These are phyloP conservation scores for Pueraria montana DNA, from an alignment of 306 rosid genomes.

Conservation along the genomic window DNA sequence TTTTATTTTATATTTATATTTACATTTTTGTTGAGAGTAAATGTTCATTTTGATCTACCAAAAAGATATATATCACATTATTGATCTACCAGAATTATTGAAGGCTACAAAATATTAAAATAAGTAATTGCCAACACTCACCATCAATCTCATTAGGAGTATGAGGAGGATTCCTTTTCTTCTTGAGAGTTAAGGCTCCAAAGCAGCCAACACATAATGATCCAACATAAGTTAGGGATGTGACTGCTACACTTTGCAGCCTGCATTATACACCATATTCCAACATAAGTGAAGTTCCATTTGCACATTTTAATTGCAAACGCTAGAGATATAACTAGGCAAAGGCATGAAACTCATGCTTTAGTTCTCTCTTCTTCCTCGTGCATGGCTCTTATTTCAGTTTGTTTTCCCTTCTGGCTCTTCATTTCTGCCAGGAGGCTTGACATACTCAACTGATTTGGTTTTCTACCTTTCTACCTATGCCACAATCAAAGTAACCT, in stretches of 20 bases:
- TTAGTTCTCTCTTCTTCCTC: too few relatives aligned
- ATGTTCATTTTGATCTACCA: too few relatives aligned
- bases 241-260: slow-evolving; percentile 38
- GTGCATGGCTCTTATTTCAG: too few relatives aligned
- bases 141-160: slow-evolving; percentile 63
- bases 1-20: too few relatives aligned
- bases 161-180: slow-evolving; percentile 54
- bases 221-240: slow-evolving; percentile 38
- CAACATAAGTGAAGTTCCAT: slow-evolving; percentile 44
- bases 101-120: slow-evolving; percentile 34
- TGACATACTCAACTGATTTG: too few relatives aligned
- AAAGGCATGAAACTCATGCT: too few relatives aligned
- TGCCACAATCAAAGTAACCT: too few relatives aligned
- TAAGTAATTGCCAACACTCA: slow-evolving; percentile 48
- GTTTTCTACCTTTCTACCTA: too few relatives aligned
- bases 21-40: too few relatives aligned
- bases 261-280: slow-evolving; percentile 40
- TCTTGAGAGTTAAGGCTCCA: slow-evolving; percentile 61
- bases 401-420: too few relatives aligned
- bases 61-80: too few relatives aligned
- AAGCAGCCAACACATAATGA: slow-evolving; percentile 92
- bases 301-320: slow-evolving; percentile 18
- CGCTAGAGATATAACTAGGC: slow-evolving; percentile 11
- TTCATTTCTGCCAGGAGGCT: too few relatives aligned
- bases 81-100: slow-evolving; percentile 12